These are phyloP conservation scores for Microstroma glucosiphilum DNA, from an alignment of 1,284 basidiomycete genomes.

Conservation along the genomic window DNA sequence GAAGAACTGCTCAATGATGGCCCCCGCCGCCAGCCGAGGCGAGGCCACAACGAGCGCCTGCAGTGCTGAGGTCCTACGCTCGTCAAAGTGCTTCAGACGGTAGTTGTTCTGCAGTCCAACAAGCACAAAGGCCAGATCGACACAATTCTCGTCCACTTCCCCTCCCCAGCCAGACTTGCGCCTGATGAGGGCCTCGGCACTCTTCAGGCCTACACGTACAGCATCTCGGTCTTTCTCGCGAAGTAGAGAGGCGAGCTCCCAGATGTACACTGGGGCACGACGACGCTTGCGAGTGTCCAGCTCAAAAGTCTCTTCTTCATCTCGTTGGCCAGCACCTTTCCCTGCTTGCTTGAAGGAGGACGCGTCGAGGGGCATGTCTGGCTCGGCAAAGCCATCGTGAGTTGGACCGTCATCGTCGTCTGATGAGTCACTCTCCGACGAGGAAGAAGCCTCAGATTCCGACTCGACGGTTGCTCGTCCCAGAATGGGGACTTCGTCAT, in stretches of 20 bases:
- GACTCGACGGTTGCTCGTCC: not conserved
- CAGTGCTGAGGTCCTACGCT: constrained; percentile 67
- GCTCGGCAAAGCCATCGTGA: not conserved
- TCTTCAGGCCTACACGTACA: constrained; percentile 15
- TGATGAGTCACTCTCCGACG: constrained; percentile 10
- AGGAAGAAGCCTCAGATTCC: not conserved
- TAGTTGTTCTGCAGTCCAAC: constrained; percentile 75
- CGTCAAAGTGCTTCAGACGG: constrained; percentile 71
- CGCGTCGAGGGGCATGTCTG: not conserved
- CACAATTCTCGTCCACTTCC: constrained; percentile 71
- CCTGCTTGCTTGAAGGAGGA: not conserved
- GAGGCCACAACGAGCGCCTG: constrained; percentile 73
- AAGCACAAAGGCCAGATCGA: constrained; percentile 69
- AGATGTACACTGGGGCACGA: constrained; percentile 49
- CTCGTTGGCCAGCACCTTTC: not conserved
- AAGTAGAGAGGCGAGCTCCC: constrained; percentile 48
- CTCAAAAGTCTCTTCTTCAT: constrained; percentile 14
- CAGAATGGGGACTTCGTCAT: too few relatives aligned
- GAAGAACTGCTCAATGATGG: constrained; percentile 79
- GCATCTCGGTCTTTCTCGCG: constrained; percentile 22
- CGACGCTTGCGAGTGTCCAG: constrained; percentile 25
- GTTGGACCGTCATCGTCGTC: constrained; percentile 3
- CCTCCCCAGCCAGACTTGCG: constrained; percentile 1
- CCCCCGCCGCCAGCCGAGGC: constrained; percentile 72
- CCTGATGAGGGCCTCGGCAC: not conserved